A percentile compares a stretch with the other conserved stretches of the same genome.
Evolutionary conservation across 1,284 basidiomycete genomes (phyloP).

Genomic region (Malassezia dermatis): DNA sequence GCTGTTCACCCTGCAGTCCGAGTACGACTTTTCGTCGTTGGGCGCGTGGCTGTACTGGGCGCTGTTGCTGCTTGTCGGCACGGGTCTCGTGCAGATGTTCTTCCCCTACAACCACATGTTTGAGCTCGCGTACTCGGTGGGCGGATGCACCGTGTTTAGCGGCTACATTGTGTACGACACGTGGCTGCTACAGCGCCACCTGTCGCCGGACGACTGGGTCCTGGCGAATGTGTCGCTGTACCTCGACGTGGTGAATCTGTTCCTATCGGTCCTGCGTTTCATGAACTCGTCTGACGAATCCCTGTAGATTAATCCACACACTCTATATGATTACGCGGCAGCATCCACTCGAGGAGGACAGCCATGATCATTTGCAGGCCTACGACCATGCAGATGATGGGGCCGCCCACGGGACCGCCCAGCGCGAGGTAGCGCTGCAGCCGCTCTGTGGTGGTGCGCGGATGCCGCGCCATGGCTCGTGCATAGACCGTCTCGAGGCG

Average conservation of each 20-base stretch:
- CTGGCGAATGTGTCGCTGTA: slow-evolving; percentile 70
- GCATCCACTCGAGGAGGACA: slow-evolving; percentile 63
- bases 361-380: slow-evolving; percentile 71
- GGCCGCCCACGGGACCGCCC: slow-evolving; percentile 62
- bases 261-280: slow-evolving; percentile 59
- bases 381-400: slow-evolving; percentile 67
- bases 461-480: slow-evolving; percentile 54
- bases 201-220: slow-evolving; percentile 78
- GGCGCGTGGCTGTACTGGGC: slow-evolving; percentile 71
- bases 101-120: slow-evolving; percentile 66
- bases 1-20: slow-evolving; percentile 68
- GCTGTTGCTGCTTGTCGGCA: slow-evolving; percentile 38
- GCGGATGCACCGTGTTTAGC: slow-evolving; percentile 70
- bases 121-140: slow-evolving; percentile 66
- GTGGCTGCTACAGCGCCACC: slow-evolving; percentile 61
- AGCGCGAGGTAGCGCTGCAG: slow-evolving; percentile 15
- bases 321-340: slow-evolving; percentile 59
- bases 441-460: slow-evolving; percentile 22
- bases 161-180: slow-evolving; percentile 60
- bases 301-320: neutral
- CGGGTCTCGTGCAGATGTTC: slow-evolving; percentile 60
- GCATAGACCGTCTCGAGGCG: slow-evolving; percentile 76
- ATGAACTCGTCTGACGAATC: slow-evolving; percentile 10
- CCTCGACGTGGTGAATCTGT: slow-evolving; percentile 56
- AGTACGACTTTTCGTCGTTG: slow-evolving; percentile 66